Conservation (phyloP, 2,329 filamentous ascomycete species). For the Fusarium vanettenii region DNA sequence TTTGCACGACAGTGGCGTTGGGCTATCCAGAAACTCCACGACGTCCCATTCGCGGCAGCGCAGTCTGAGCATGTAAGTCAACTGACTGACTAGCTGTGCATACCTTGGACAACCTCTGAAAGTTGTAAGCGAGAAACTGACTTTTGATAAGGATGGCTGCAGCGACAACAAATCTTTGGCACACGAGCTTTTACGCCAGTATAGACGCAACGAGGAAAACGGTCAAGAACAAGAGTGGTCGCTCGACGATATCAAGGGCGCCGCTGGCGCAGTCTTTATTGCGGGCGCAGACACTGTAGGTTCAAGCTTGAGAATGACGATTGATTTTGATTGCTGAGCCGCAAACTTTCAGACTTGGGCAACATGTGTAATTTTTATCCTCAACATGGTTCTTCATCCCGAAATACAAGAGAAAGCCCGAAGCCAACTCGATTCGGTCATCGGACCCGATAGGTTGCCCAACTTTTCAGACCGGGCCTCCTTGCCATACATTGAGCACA, state of each 20-base stretch:
- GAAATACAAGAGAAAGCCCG: constrained; percentile 60
- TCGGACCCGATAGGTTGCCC: constrained; percentile 56
- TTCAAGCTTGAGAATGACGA: neutral
- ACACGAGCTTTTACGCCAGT: constrained; percentile 37
- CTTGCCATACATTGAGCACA: constrained; percentile 57
- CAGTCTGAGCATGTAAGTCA: constrained; percentile 42
- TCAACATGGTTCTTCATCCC: constrained; percentile 56
- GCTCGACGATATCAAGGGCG: constrained; percentile 61
- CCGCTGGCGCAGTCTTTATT: constrained; percentile 61
- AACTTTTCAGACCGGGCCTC: constrained; percentile 56
- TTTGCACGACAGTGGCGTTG: constrained; percentile 50
- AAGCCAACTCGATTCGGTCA: constrained; percentile 57
- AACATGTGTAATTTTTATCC: constrained; percentile 52
- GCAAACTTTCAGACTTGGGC: constrained; percentile 40
- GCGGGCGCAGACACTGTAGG: constrained; percentile 58
- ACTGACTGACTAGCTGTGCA: neutral
- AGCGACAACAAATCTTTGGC: constrained; percentile 40
- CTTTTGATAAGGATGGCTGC: constrained; percentile 13
- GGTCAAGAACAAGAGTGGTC: constrained; percentile 40
- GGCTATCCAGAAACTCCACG: constrained; percentile 49
- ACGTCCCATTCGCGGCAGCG: constrained; percentile 47
- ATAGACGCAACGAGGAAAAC: constrained; percentile 25
- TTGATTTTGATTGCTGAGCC: constrained; percentile 39
- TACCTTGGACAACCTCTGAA: neutral
- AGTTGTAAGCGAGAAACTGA: constrained; percentile 12